Percentiles rank a stretch among this genome's conserved stretches.
These are phyloP conservation scores for Syzygium aromaticum DNA, from an alignment of 345 rosid genomes.

Conservation along the genomic window DNA sequence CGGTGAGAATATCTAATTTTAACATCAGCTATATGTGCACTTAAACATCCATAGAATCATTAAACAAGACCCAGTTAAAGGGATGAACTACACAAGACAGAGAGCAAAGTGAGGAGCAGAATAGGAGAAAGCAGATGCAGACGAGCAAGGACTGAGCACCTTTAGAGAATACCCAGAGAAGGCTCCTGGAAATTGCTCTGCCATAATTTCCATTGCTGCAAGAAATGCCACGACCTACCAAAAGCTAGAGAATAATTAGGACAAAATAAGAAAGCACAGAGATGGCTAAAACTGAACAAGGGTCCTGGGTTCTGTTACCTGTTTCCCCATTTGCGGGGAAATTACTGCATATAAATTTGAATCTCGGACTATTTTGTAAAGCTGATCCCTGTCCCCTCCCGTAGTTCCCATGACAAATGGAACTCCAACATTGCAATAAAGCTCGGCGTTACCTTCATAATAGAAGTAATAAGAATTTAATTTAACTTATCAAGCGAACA, in stretches of 20 bases:
- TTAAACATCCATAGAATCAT: background rate
- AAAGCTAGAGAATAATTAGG: slow-evolving; percentile 8
- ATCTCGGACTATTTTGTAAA: slow-evolving; percentile 61
- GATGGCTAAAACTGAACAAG: background rate
- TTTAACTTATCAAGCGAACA: background rate
- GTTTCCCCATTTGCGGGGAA: slow-evolving; percentile 99
- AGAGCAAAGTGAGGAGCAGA: background rate
- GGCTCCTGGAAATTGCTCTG: slow-evolving; percentile 94
- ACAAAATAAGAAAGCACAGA: background rate
- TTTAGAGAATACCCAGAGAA: slow-evolving; percentile 83
- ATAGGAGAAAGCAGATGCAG: background rate
- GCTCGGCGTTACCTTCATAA: slow-evolving; percentile 61
- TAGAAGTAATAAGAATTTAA: background rate
- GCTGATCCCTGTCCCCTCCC: slow-evolving; percentile 69
- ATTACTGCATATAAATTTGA: slow-evolving; percentile 77
- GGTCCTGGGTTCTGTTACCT: slow-evolving; percentile 26
- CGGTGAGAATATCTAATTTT: background rate
- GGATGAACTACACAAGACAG: background rate
- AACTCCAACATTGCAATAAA: slow-evolving; percentile 85
- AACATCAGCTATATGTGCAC: background rate
- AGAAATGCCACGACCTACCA: slow-evolving; percentile 90
- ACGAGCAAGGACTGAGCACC: slow-evolving; percentile 24
- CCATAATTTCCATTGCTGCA: slow-evolving; percentile 97
- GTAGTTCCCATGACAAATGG: slow-evolving; percentile 99
- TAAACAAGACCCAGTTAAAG: background rate